Evolutionary conservation across 192 early-diverging fungal species (phyloP), one percentile per base, ranked within the genome.

Genomic region (Coemansia reversa): DNA sequence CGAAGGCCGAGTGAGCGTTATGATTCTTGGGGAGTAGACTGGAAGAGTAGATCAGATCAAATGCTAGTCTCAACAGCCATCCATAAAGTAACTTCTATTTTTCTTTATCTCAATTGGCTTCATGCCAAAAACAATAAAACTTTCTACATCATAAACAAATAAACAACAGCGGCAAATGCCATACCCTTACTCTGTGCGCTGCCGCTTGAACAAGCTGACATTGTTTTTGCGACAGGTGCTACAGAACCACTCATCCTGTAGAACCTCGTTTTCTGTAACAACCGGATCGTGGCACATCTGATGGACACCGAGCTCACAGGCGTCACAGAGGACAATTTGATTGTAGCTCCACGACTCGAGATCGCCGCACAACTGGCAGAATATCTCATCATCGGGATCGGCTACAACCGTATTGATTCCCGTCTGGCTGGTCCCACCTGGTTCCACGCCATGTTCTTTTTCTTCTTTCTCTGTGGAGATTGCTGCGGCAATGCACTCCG

Each of bases 271-370:
- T 32, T 73, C 74, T 1, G 68, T 82, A 32, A 82, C 69, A 2
- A 72, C 55, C 5, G 80, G 80, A 3, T 18, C 59, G 52, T 82
- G 80, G 62, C 80, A 82, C 55, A 70, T 61, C 51, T 82, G 80
- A 30, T 82, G 80, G 16, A 76, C 64, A n/a, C 68, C 80, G 6
- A 51, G 56, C 48, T 82, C 80, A 39, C 80, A 82, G 29, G 62
- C 63, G 49, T 82, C 80, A 35, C 80, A 82, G 19, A 82, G 64
- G 2, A 82, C 53, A 19, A 82, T 82, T 63, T 82, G 70, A 68
- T 82, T 65, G 67, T 82, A 79, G 32, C 63, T 47, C 58, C 45
- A 67, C 23, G 76, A 79, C 16, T 65, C 70, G 24, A 51, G 33
- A 11, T 64, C 45, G 4, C 52, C 47, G 32, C 76, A 79, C 28